Base-by-base conservation (phyloP, 2,329 filamentous ascomycete genomes). In the Allantophomopsis lycopodina region DNA sequence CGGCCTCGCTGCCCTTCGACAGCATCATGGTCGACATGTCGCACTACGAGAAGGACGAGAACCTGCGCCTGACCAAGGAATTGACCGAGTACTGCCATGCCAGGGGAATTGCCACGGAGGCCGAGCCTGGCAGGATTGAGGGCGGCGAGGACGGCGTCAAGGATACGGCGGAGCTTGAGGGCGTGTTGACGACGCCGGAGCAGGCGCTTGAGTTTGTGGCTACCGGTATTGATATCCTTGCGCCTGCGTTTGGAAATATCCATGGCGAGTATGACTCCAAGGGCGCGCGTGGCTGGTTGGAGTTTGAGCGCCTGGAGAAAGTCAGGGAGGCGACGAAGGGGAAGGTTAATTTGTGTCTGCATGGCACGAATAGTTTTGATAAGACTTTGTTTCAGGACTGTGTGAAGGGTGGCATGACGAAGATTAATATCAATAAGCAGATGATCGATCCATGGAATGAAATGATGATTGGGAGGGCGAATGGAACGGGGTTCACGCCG, bases 21-120 rank as follows among this genome's bases (percentile, higher is more conserved):
- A 70, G 65, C 37, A 81, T 84, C 53, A 83, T 84, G 79, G 71
- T 83, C 0, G 79, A 84, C 57, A 83, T 83, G 77, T 73, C 66
- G 41, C 79, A 83, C 52, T 73, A 79, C 50, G 76, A 80, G 45
- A 75, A 74, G 48, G 74, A 68, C 41, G 77, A 82, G 59, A 83
- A 83, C 50, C 61, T 84, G 33, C 60, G 64, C 1, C 64, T 70
- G 50, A 83, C 78, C n/a, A 63, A 62, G 37, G 75, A 80, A 48
- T 56, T 82, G 38, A 73, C 75, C 12, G 58, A 56, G n/a, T 75
- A 77, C 52, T 83, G 78, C 52, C 69, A 79, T 51, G 72, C 60
- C 46, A 63, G 71, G 28, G 73, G 75, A 3, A 81, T 82, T 42
- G 68, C 75, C 4, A 76, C 76, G 3, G 79, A 83, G 54, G 79